Evolutionary conservation across 192 early-diverging fungal genomes (phyloP).

Genomic region (Physocladia obscura): DNA sequence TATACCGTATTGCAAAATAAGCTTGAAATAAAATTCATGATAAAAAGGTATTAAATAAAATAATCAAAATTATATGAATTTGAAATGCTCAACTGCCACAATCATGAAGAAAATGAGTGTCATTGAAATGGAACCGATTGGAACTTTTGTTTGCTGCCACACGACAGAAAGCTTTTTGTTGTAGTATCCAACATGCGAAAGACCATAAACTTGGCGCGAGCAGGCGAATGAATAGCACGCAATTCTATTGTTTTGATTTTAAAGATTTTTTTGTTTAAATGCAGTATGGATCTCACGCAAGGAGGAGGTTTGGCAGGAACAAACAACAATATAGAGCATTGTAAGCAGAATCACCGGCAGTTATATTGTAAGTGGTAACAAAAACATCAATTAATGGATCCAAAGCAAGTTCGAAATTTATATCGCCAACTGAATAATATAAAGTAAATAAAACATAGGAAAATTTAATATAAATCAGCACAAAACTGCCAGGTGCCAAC

Average conservation of each 20-base stretch:
- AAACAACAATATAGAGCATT: not conserved
- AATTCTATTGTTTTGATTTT: not conserved
- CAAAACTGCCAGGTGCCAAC: not conserved
- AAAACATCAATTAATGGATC: not conserved
- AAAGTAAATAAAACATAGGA: not conserved
- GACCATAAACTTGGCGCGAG: slow-evolving; percentile 1
- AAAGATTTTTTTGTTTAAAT: not conserved
- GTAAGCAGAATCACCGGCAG: not conserved
- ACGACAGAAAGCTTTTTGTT: not conserved
- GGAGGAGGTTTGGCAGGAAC: not conserved
- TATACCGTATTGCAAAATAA: slow-evolving; percentile 3
- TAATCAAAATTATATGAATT: not conserved
- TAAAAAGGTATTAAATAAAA: not conserved
- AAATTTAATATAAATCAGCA: not conserved
- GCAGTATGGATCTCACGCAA: not conserved
- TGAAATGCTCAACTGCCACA: not conserved
- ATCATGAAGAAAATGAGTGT: not conserved
- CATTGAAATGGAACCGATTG: not conserved
- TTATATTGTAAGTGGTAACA: not conserved
- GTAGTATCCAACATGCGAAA: slow-evolving; percentile 7
- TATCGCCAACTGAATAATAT: not conserved
- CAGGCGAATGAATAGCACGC: slow-evolving; percentile 13
- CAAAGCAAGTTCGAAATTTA: not conserved
- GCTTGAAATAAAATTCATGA: not conserved
- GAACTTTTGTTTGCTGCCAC: slow-evolving; percentile 1